Evolutionary conservation across 805 yeast species (phyloP), one percentile per base, ranked within the genome.

Genomic region (Kurtzmaniella fragi): DNA sequence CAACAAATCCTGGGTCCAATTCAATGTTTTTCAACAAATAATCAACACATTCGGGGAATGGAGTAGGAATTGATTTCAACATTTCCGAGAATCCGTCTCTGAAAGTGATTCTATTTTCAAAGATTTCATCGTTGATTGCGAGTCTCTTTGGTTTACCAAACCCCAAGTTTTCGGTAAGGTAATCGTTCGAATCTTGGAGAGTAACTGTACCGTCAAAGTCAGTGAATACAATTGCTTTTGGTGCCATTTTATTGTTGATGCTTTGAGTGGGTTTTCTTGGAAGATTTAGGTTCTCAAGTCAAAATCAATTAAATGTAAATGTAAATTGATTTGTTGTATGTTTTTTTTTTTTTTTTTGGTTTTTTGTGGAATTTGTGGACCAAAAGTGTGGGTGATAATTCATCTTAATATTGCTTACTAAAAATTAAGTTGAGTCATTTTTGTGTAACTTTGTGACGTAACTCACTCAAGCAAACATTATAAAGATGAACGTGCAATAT

Each of bases 141-240:
- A 70, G 63, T 50, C 99, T 77, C 46, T 73, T 71, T 20, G 71
- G 78, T 35, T 67, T 64, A 3, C 98, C 98, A 60, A 88, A 84
- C 3, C 99, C 99, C 16, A 84, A 68, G 50, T 77, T 78, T 59
- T 93, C 98, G 7, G 97, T 90, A 46, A 93, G 67, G 59, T 72
- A 84, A 61, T 93, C 98, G 60, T 93, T 93, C 43, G 96, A 85
- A 61, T 93, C 99, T 60, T 91, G 95, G 43, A 85, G 67, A 10
- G 99, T 93, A 47, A 93, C 93, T 2, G 99, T 93, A 23, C 99
- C 99, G 59, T 93, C 99, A 79, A 95, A 93, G 61, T 93, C 99
- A 32, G 97, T 85, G 70, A 93, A 93, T 32, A 93, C 84, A 53
- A 93, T 88, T 34, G 95, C 91, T 36, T 62, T 64, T 20, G 62